These are phyloP conservation scores for Colletotrichum theobromicola DNA, from an alignment of 2,329 filamentous ascomycete species.

Conservation along the genomic window DNA sequence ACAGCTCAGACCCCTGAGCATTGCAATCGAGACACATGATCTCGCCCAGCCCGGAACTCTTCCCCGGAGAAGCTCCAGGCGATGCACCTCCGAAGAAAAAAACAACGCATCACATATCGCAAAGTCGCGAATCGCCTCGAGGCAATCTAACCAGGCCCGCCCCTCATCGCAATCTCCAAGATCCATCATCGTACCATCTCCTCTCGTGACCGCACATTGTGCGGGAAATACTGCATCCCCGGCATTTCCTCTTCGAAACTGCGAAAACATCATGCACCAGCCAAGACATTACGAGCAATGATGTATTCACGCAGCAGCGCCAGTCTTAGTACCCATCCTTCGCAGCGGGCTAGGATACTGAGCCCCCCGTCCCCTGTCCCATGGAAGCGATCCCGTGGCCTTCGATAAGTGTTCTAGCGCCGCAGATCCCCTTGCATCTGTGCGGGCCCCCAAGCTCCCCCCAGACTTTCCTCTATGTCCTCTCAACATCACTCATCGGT, in stretches of 20 bases:
- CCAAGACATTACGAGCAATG: background rate
- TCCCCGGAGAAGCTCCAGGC: background rate
- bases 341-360: background rate
- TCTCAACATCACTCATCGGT: background rate
- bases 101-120: background rate
- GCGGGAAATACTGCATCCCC: background rate
- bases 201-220: background rate
- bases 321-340: background rate
- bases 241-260: background rate
- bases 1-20: background rate
- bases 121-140: background rate
- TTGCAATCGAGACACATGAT: background rate
- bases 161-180: background rate
- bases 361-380: background rate
- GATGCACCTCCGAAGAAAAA: background rate
- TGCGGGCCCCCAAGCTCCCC: background rate
- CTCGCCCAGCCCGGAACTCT: background rate
- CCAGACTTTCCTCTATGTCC: background rate
- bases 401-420: slow-evolving; percentile 12
- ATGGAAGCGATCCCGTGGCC: background rate
- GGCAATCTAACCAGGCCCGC: background rate
- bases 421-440: background rate
- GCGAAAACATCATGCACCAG: background rate
- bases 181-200: background rate
- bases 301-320: background rate